A percentile compares a stretch with the other conserved stretches of the same genome.
Evolutionary conservation across 208 protist genomes (phyloP).

Genomic region (Trypanosoma melophagium): DNA sequence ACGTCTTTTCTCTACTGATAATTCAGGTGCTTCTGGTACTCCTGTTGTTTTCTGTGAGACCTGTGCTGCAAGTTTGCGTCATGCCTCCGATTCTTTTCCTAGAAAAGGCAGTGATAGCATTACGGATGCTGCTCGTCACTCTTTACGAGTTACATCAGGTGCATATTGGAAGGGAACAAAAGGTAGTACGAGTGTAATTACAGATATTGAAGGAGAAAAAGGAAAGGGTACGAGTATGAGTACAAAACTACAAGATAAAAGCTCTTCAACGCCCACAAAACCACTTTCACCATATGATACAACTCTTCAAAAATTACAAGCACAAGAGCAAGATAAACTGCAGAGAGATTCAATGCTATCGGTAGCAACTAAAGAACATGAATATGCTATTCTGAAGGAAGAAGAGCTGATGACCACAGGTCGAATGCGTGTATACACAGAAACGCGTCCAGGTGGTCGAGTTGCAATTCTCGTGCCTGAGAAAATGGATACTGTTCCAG

Average conservation of each 20-base stretch:
- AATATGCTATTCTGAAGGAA: not conserved
- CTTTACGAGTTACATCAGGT: no score
- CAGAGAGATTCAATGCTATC: no score
- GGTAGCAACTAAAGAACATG: not conserved
- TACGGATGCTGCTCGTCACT: no score
- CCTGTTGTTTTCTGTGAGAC: not conserved
- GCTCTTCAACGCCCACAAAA: no score
- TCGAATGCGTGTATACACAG: constrained; percentile 8
- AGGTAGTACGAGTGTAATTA: no score
- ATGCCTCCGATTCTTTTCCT: not conserved
- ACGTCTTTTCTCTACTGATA: not conserved
- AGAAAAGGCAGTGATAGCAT: not conserved
- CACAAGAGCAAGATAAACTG: no score
- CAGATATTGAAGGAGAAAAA: no score
- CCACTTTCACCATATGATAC: no score
- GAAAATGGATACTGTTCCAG: not conserved
- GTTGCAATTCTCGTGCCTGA: constrained; percentile 18
- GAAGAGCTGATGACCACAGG: not conserved
- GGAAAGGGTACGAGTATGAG: no score
- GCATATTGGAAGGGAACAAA: no score
- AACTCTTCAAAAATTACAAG: no score
- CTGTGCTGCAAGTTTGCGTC: not conserved
- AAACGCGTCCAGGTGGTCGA: constrained; percentile 3
- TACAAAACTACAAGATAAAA: no score
- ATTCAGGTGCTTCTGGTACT: not conserved